Percentiles rank a stretch among this genome's conserved stretches.
Evolutionary conservation across 2,329 filamentous ascomycete genomes (phyloP).

Genomic region (Atkinsonella hypoxylon): DNA sequence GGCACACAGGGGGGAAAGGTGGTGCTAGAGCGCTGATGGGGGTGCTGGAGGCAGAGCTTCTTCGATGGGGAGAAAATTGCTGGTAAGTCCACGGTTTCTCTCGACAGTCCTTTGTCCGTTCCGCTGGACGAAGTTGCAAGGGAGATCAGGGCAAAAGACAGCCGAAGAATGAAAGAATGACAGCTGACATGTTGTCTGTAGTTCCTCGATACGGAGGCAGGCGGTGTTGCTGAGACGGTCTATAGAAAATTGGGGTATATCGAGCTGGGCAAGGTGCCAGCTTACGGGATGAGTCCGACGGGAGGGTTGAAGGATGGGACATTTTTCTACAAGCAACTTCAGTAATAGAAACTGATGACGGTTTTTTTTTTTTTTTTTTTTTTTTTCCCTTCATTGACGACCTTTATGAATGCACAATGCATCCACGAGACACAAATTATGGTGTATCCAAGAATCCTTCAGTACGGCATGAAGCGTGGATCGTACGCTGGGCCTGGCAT

Average conservation of each 20-base stretch:
- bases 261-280: slow-evolving; percentile 42
- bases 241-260: slow-evolving; percentile 46
- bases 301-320: slow-evolving; percentile 37
- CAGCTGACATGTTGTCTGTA: slow-evolving; percentile 12
- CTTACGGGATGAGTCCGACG: slow-evolving; percentile 36
- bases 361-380: too few relatives aligned
- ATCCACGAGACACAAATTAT: too few relatives aligned
- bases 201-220: slow-evolving; percentile 41
- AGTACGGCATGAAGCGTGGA: too few relatives aligned
- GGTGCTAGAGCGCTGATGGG: slow-evolving; percentile 39
- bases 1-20: slow-evolving; percentile 34
- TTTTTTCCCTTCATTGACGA: too few relatives aligned
- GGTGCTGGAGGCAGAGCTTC: slow-evolving; percentile 43
- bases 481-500: too few relatives aligned
- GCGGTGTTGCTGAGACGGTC: slow-evolving; percentile 38
- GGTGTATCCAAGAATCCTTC: too few relatives aligned
- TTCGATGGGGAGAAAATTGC: slow-evolving; percentile 33
- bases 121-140: neutral
- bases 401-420: too few relatives aligned
- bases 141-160: neutral
- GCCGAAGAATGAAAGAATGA: neutral
- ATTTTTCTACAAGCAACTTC: slow-evolving; percentile 48
- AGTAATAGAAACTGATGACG: slow-evolving; percentile 1
- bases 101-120: neutral
- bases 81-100: slow-evolving; percentile 30